Evolutionary conservation across 176 grass and related monocot genomes (phyloP), one percentile per base, ranked within the genome.

Genomic region (Lolium rigidum): DNA sequence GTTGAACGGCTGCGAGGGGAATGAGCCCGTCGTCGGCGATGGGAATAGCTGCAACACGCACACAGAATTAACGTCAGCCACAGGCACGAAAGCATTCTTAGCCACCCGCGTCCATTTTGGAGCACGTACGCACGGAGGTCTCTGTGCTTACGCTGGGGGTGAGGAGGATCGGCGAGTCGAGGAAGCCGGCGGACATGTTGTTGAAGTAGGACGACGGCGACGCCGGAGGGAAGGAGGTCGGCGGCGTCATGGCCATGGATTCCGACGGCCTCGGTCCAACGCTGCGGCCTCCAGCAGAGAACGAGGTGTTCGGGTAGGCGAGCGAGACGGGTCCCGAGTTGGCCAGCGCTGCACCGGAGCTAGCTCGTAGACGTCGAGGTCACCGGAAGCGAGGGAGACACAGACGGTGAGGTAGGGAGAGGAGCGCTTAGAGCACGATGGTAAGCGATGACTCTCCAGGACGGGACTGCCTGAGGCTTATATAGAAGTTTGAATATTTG

Each of bases 81-180:
- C 61, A 61, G 9, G 21, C 5, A 50, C 2, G 24, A 63, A 28
- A 69, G 41, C 28, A 76, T 66, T n/a, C 39, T 63, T 46, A 31
- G 21, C 21, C 22, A 26, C 21, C 22, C 10, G 28, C 48, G 11
- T 41, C 52, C 49, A n/a, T 20, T 58, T 9, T 9, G 13, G 41
- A 70, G 71, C 6, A 16, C 6, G 28, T 28, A 37, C 25, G 17
- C 41, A 15, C 14, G 24, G 10, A 21, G 10, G 4, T 15, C 13
- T 10, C 25, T 5, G 28, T 85, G 58, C 95, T 93, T 95, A 98
- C 96, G 74, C 86, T 90, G 61, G 95, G 92, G 72, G 82, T 86
- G 7, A 97, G 85, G 60, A 93, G 80, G 85, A 88, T 90, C 47
- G 95, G 91, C 64, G 95, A 95, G 79, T 98, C 91, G 66, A 98